A percentile compares a stretch with the other conserved stretches of the same genome.
These are phyloP conservation scores for Cucurbita moschata DNA, from an alignment of 306 rosid genomes.

Conservation along the genomic window DNA sequence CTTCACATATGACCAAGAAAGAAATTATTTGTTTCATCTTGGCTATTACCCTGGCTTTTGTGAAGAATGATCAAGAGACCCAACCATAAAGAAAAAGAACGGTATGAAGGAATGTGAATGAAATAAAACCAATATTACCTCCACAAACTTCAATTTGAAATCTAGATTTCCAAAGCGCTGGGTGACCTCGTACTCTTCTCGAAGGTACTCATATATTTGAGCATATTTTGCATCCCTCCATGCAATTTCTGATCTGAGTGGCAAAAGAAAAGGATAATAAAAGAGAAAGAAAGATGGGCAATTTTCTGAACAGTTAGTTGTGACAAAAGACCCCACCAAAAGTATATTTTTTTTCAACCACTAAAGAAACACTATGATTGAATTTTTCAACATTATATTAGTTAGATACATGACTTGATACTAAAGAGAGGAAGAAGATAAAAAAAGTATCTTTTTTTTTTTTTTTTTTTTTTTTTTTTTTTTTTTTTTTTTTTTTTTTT, in stretches of 20 bases:
- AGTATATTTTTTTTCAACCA: neutral
- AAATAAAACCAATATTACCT: conserved; percentile 28
- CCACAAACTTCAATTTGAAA: conserved; percentile 94
- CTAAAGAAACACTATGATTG: neutral
- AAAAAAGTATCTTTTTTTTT: too few species aligned
- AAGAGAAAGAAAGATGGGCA: neutral
- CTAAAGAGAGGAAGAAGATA: neutral
- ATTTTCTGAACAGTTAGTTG: neutral
- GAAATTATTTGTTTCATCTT: neutral
- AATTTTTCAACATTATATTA: neutral
- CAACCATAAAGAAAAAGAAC: neutral
- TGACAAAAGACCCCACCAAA: neutral
- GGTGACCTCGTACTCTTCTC: conserved; percentile 85
- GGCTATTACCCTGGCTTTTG: neutral
- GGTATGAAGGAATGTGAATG: neutral
- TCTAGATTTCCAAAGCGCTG: conserved; percentile 92
- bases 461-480: too few species aligned
- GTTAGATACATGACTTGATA: neutral
- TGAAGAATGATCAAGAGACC: neutral
- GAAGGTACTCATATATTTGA: conserved; percentile 93
- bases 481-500: too few species aligned
- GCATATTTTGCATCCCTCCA: conserved; percentile 99
- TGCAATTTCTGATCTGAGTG: conserved; percentile 86
- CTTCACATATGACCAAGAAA: neutral
- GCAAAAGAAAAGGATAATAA: conserved; percentile 6